Evolutionary conservation across 192 early-diverging fungal genomes (phyloP).

Genomic region (Backusella sp.): DNA sequence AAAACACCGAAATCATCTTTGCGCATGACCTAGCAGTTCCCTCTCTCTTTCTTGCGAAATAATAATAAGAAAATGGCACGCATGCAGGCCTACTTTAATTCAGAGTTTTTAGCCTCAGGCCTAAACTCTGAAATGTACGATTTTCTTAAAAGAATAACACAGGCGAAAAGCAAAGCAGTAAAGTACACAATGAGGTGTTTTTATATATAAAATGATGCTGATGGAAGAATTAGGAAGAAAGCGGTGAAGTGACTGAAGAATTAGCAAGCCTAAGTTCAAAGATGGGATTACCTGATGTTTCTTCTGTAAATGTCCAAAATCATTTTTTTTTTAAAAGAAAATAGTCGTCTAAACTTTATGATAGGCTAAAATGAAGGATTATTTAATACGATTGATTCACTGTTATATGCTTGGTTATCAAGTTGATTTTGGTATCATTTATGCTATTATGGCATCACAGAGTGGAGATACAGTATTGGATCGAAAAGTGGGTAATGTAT

Average conservation of each 20-base stretch:
- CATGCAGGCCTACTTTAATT: slow-evolving; percentile 4
- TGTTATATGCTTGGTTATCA: slow-evolving; percentile 54
- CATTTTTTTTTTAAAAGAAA: background rate
- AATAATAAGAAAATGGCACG: background rate
- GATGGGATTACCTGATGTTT: slow-evolving; percentile 30
- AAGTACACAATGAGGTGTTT: background rate
- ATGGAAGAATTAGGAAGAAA: slow-evolving; percentile 24
- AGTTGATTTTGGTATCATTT: slow-evolving; percentile 55
- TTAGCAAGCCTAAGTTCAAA: slow-evolving; percentile 16
- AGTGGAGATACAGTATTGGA: slow-evolving; percentile 49
- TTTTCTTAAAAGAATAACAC: slow-evolving; percentile 25
- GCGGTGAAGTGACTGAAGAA: slow-evolving; percentile 16
- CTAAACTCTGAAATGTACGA: slow-evolving; percentile 15
- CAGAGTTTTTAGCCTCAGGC: slow-evolving; percentile 34
- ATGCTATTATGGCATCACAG: slow-evolving; percentile 53
- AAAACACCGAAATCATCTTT: too few relatives aligned
- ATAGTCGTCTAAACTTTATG: background rate
- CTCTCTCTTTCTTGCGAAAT: background rate
- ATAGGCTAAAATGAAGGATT: slow-evolving; percentile 51
- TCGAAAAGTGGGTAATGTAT: slow-evolving; percentile 40
- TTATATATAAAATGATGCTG: background rate
- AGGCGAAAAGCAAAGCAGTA: slow-evolving; percentile 32
- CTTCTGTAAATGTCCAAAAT: slow-evolving; percentile 20
- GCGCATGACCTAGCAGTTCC: background rate
- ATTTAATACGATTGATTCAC: slow-evolving; percentile 49